Conservation (phyloP, 2,329 filamentous ascomycete genomes). For the Fusarium euwallaceae region DNA sequence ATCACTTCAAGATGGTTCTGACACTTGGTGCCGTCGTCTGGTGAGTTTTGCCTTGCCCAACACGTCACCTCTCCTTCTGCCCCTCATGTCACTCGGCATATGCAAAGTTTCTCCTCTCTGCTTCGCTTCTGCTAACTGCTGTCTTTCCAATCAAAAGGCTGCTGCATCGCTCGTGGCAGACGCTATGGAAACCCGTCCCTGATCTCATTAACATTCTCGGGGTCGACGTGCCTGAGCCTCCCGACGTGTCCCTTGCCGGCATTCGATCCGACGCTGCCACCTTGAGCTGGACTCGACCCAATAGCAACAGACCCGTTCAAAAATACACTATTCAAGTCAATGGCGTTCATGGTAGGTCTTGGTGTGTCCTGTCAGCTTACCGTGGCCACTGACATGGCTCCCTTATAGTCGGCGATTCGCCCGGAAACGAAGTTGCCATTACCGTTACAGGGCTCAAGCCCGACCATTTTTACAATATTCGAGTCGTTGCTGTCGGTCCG, state of each 20-base stretch:
- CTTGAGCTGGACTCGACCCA: slow-evolving; percentile 88
- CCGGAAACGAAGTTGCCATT: slow-evolving; percentile 68
- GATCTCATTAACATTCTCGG: slow-evolving; percentile 92
- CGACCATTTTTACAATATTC: slow-evolving; percentile 91
- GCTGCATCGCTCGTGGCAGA: slow-evolving; percentile 86
- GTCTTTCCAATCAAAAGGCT: slow-evolving; percentile 68
- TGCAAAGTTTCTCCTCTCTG: background rate
- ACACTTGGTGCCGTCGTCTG: slow-evolving; percentile 66
- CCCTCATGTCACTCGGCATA: slow-evolving; percentile 1
- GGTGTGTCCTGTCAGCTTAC: slow-evolving; percentile 1
- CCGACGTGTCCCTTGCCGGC: slow-evolving; percentile 89
- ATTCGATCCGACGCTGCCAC: slow-evolving; percentile 90
- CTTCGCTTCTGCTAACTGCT: slow-evolving; percentile 26
- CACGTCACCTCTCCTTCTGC: slow-evolving; percentile 10
- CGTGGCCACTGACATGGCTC: slow-evolving; percentile 28
- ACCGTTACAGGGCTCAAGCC: slow-evolving; percentile 90
- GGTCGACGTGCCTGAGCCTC: slow-evolving; percentile 91
- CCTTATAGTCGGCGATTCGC: slow-evolving; percentile 82
- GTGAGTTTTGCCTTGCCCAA: slow-evolving; percentile 53
- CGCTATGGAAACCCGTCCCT: slow-evolving; percentile 90
- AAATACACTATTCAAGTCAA: slow-evolving; percentile 96
- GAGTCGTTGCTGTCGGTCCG: slow-evolving; percentile 90
- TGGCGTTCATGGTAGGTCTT: slow-evolving; percentile 81
- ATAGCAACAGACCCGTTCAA: slow-evolving; percentile 74
- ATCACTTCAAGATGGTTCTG: slow-evolving; percentile 68